These are phyloP conservation scores for Capniomyces stellatus DNA, from an alignment of 371 early-diverging fungal genomes.

Conservation along the genomic window DNA sequence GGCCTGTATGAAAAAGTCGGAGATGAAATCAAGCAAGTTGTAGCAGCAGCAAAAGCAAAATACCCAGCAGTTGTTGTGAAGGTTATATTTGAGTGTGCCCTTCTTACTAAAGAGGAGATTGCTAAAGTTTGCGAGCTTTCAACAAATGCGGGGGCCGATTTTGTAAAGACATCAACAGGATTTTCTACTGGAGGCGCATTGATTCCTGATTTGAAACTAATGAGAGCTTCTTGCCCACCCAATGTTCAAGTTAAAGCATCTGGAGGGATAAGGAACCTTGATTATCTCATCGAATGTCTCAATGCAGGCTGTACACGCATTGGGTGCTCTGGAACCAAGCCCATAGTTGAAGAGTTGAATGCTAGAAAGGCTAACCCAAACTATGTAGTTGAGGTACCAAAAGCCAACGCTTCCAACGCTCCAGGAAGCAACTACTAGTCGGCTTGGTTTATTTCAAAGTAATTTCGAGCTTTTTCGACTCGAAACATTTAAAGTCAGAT, in stretches of 20 bases:
- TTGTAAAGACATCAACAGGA: constrained; percentile 48
- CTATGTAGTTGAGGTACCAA: not conserved
- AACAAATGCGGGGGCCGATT: constrained; percentile 38
- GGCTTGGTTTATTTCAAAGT: too few species aligned
- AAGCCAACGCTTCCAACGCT: too few species aligned
- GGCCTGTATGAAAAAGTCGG: constrained; percentile 27
- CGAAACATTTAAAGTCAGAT: too few species aligned
- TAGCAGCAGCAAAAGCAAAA: constrained; percentile 24
- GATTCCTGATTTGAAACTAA: constrained; percentile 32
- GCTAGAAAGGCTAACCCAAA: constrained; percentile 9
- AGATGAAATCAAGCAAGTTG: constrained; percentile 29
- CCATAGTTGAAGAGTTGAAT: constrained; percentile 37
- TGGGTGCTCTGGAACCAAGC: constrained; percentile 37
- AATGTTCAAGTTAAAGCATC: constrained; percentile 41
- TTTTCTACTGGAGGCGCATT: constrained; percentile 39
- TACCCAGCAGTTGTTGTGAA: constrained; percentile 32
- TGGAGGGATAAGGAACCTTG: constrained; percentile 40
- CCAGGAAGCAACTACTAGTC: too few species aligned
- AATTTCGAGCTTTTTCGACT: too few species aligned
- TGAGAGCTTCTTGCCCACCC: constrained; percentile 29
- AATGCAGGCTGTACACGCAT: constrained; percentile 39
- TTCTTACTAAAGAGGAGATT: constrained; percentile 38
- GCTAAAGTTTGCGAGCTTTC: constrained; percentile 29
- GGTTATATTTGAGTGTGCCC: constrained; percentile 42
- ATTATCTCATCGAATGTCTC: constrained; percentile 35